Percentiles rank a stretch among this genome's conserved stretches.
Evolutionary conservation across 192 early-diverging fungal species (phyloP).

Genomic region (Anaeromyces robustus): DNA sequence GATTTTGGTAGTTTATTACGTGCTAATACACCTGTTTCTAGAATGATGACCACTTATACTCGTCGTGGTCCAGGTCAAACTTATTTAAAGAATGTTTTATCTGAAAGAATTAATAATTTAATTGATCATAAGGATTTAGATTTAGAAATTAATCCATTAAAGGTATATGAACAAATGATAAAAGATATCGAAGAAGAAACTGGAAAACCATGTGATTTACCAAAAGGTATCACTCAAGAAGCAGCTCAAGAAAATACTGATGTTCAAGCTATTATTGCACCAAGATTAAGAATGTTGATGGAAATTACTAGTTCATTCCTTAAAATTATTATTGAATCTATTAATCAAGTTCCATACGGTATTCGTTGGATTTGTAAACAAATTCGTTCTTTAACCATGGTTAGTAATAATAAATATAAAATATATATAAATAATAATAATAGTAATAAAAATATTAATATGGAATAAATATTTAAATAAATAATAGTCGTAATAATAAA

Average conservation of each 20-base stretch:
- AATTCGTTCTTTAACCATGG: constrained; percentile 77
- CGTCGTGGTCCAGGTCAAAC: constrained; percentile 83
- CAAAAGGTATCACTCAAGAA: constrained; percentile 64
- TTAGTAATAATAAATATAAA: not conserved
- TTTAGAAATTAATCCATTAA: constrained; percentile 89
- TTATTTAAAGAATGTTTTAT: constrained; percentile 71
- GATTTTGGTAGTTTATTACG: constrained; percentile 78
- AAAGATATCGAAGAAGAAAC: constrained; percentile 53
- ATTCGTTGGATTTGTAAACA: constrained; percentile 99
- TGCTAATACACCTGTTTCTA: constrained; percentile 90
- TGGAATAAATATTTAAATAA: too few relatives aligned
- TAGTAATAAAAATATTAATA: too few relatives aligned
- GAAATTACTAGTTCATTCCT: constrained; percentile 77
- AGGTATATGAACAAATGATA: constrained; percentile 72
- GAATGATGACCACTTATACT: constrained; percentile 96
- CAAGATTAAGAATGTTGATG: constrained; percentile 63
- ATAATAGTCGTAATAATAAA: too few relatives aligned
- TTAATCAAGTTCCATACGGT: constrained; percentile 80
- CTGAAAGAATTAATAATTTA: constrained; percentile 61
- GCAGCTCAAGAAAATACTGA: constrained; percentile 63
- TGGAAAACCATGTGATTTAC: constrained; percentile 42
- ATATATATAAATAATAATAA: too few relatives aligned
- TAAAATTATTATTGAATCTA: constrained; percentile 63
- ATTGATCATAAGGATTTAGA: constrained; percentile 70
- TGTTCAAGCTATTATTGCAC: constrained; percentile 70